phyloP scores from a whole-genome alignment of 345 rosid genomes.

The Brassica cretica region DNA sequence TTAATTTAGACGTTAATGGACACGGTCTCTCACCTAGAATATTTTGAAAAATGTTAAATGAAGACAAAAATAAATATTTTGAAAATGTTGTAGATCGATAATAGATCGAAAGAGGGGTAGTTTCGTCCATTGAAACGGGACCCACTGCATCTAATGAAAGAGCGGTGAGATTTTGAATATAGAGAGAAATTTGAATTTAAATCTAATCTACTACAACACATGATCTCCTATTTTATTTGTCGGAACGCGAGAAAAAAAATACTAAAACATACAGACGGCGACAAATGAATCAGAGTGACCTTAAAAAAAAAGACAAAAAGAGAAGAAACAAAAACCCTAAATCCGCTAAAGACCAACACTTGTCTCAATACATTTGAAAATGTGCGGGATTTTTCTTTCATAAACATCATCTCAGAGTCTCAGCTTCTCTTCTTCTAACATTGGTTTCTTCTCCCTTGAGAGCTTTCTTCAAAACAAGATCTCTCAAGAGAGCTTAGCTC shows the following conservation, averaged over 20 bases:
- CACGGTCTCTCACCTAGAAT: slow-evolving; percentile 8
- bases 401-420: background rate
- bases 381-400: slow-evolving; percentile 22
- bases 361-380: slow-evolving; percentile 12
- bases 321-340: slow-evolving; percentile 11
- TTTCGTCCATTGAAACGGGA: slow-evolving; percentile 1
- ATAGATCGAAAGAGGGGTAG: slow-evolving; percentile 12
- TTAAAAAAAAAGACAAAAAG: slow-evolving; percentile 19
- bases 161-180: slow-evolving; percentile 19
- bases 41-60: background rate
- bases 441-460: slow-evolving; percentile 18
- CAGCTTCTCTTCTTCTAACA: background rate
- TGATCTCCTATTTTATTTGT: background rate
- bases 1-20: background rate
- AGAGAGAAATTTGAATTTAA: slow-evolving; percentile 25
- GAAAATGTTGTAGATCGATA: background rate
- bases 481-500: slow-evolving; percentile 12
- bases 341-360: slow-evolving; percentile 3
- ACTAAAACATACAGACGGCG: background rate
- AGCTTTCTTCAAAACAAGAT: background rate
- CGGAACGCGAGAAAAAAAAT: slow-evolving; percentile 8
- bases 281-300: slow-evolving; percentile 3
- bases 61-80: background rate
- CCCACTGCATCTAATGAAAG: background rate
- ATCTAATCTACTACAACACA: background rate